These are phyloP conservation scores for Gilbertella persicaria DNA, from an alignment of 371 early-diverging fungal species.

Conservation along the genomic window DNA sequence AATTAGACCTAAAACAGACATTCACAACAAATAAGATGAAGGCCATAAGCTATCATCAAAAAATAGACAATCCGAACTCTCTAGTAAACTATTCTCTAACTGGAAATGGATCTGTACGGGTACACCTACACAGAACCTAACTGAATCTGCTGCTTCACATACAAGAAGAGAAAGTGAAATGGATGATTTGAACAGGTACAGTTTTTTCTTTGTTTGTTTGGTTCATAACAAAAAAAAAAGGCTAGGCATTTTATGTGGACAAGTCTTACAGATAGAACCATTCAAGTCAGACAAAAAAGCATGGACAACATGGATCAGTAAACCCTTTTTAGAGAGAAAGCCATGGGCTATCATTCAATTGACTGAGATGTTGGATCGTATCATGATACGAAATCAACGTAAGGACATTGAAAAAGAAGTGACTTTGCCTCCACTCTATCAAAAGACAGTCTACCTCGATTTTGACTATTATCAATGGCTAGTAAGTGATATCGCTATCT, in stretches of 20 bases:
- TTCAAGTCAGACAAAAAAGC: slow-evolving; percentile 42
- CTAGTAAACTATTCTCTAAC: slow-evolving; percentile 60
- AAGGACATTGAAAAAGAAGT: slow-evolving; percentile 57
- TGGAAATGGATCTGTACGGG: slow-evolving; percentile 80
- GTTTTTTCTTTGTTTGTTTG: slow-evolving; percentile 1
- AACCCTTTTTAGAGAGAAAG: slow-evolving; percentile 43
- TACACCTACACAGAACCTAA: slow-evolving; percentile 64
- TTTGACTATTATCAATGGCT: slow-evolving; percentile 64
- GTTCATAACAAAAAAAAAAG: slow-evolving; percentile 15
- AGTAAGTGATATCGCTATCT: slow-evolving; percentile 17
- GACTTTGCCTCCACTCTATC: slow-evolving; percentile 62
- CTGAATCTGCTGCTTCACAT: slow-evolving; percentile 33
- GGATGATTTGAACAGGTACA: slow-evolving; percentile 27
- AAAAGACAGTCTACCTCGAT: slow-evolving; percentile 50
- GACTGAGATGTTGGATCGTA: slow-evolving; percentile 51
- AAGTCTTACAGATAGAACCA: slow-evolving; percentile 53
- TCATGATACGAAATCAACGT: slow-evolving; percentile 70
- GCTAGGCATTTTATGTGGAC: slow-evolving; percentile 49
- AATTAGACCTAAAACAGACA: slow-evolving; percentile 1
- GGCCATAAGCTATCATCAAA: slow-evolving; percentile 35
- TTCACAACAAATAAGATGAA: slow-evolving; percentile 23
- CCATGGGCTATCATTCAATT: slow-evolving; percentile 44
- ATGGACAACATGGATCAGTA: slow-evolving; percentile 40
- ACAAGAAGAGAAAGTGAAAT: slow-evolving; percentile 13
- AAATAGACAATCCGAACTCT: slow-evolving; percentile 45